Percentiles rank a stretch among this genome's conserved stretches.
phyloP scores from a whole-genome alignment of 345 rosid genomes.

The Aegle marmelos region DNA sequence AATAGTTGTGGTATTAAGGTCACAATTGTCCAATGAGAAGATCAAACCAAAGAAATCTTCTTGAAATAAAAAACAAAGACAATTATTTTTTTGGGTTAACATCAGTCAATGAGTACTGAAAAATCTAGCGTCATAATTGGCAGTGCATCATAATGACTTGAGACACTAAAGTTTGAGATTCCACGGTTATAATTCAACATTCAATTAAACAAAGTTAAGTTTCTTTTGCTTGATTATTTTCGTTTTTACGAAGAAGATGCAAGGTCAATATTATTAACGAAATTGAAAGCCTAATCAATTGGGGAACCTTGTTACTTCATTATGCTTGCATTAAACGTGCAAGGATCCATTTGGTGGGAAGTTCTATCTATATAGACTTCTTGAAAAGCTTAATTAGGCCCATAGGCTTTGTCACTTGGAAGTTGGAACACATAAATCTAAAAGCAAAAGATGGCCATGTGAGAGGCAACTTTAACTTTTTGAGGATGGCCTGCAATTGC shows the following conservation, averaged over 20 bases:
- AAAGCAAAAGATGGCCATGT: constrained; percentile 41
- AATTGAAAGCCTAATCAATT: not conserved
- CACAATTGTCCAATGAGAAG: not conserved
- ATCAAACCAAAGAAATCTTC: not conserved
- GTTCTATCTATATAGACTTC: constrained; percentile 16
- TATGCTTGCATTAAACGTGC: not conserved
- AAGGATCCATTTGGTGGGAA: constrained; percentile 16
- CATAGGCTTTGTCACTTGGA: not conserved
- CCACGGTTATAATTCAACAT: not conserved
- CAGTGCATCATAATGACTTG: not conserved
- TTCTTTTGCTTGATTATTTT: not conserved
- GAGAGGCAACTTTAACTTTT: constrained; percentile 42
- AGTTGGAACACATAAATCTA: constrained; percentile 17
- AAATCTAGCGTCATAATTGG: not conserved
- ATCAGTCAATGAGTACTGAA: not conserved
- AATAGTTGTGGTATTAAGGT: not conserved
- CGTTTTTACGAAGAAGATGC: not conserved
- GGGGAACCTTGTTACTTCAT: not conserved
- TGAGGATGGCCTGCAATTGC: constrained; percentile 12
- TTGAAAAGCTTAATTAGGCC: constrained; percentile 3
- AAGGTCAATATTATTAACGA: not conserved
- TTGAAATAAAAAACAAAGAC: not conserved
- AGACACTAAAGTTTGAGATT: not conserved
- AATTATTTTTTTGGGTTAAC: not conserved
- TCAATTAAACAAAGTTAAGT: not conserved